These are phyloP conservation scores for Lipomyces mesembrius DNA, from an alignment of 805 yeast species.

Conservation along the genomic window DNA sequence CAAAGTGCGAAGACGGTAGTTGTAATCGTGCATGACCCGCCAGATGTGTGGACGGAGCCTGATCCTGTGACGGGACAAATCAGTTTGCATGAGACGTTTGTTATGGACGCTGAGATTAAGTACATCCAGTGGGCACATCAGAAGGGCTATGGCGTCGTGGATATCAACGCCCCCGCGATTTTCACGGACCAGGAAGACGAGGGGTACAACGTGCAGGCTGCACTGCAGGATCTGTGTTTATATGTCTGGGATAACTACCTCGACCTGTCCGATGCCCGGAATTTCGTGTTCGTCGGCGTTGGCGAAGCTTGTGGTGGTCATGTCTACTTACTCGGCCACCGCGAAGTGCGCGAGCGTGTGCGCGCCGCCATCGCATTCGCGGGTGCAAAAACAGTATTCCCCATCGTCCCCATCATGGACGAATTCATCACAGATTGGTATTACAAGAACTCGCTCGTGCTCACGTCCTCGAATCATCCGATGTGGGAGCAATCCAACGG, in stretches of 20 bases:
- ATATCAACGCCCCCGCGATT: constrained; percentile 75
- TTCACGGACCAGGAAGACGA: constrained; percentile 53
- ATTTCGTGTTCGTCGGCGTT: constrained; percentile 78
- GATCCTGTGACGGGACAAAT: constrained; percentile 81
- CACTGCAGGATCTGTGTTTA: constrained; percentile 75
- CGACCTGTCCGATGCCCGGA: constrained; percentile 70
- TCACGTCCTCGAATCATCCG: constrained; percentile 68
- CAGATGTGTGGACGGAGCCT: constrained; percentile 86
- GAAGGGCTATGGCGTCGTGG: constrained; percentile 76
- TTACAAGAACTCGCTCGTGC: constrained; percentile 76
- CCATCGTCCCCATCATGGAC: constrained; percentile 84
- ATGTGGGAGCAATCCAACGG: constrained; percentile 70
- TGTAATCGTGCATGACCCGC: constrained; percentile 83
- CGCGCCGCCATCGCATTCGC: constrained; percentile 68
- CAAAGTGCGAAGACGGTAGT: constrained; percentile 62
- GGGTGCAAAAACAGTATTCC: constrained; percentile 69
- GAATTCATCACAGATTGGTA: constrained; percentile 92
- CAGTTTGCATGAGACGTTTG: constrained; percentile 70
- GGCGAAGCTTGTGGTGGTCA: constrained; percentile 90
- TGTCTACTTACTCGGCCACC: constrained; percentile 84
- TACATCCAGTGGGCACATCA: constrained; percentile 70
- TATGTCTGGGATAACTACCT: constrained; percentile 92
- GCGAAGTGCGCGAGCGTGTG: constrained; percentile 66
- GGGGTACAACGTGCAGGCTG: constrained; percentile 49
- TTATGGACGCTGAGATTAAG: constrained; percentile 73